Evolutionary conservation across 2,329 filamentous ascomycete species (phyloP), one percentile per base, ranked within the genome.

Genomic region (Verticillium nubilum): DNA sequence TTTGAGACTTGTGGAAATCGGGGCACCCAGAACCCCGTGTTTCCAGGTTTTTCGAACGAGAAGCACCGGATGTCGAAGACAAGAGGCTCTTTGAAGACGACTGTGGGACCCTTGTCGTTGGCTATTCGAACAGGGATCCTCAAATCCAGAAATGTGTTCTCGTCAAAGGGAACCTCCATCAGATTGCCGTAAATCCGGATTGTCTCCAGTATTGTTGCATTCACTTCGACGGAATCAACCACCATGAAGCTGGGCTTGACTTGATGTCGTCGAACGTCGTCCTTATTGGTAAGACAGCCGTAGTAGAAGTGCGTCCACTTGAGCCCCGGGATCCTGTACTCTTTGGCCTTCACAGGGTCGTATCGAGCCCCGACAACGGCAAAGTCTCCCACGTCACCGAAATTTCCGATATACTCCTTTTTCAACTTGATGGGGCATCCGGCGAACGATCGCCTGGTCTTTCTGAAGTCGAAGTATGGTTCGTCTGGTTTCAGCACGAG

Each of bases 311-410:
- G 86, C 3, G 91, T 96, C 88, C 89, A 96, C 58, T 82, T 80
- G 52, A 90, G 68, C 19, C 80, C 78, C 5, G 77, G 76, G 2
- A 87, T 71, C 4, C 76, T 72, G 54, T 85, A 81, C 7, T 79
- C 76, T 53, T 78, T 79, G 7, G 87, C 89, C 62, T 86, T 83
- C 56, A 80, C 76, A 3, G 88, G 75, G 64, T 92, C 84, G 65
- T 89, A 92, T 19, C 85, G 85, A 5, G 86, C 92, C 0, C 91
- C 92, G 3, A 97, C 77, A 1, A 94, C 80, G 2, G 89, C 87
- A 68, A 97, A 90, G 70, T 97, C 93, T 10, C 90, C 90, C 29
- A 92, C 85, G 61, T 96, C 92, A 1, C 92, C 91, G 69, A 94
- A 85, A 2, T 86, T 86, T 27, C 82, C 80, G 37, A 96, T 58